Conservation (phyloP, 2,329 filamentous ascomycete species). For the Phoma herbarum region DNA sequence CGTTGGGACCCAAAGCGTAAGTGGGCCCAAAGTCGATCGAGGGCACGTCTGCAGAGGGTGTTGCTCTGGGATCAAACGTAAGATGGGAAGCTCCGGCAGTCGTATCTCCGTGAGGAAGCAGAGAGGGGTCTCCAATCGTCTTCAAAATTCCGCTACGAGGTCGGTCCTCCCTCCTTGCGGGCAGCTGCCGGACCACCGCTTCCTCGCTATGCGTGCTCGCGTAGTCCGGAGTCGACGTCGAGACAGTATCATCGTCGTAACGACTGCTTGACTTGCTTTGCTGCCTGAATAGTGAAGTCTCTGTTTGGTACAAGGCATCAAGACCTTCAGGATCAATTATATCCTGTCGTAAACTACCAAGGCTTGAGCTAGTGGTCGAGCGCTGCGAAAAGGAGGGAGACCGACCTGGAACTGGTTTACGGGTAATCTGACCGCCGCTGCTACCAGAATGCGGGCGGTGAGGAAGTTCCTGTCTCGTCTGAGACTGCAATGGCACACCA, state of each 20-base stretch:
- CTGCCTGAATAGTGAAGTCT: constrained; percentile 40
- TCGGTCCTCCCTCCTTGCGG: constrained; percentile 67
- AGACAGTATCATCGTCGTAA: constrained; percentile 70
- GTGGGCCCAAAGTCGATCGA: constrained; percentile 88
- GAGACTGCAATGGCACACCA: constrained; percentile 36
- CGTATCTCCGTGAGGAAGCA: constrained; percentile 51
- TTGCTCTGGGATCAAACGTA: constrained; percentile 8
- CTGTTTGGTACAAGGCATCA: constrained; percentile 48
- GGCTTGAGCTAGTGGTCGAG: constrained; percentile 54
- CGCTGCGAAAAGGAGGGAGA: constrained; percentile 49
- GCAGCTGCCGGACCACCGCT: constrained; percentile 49
- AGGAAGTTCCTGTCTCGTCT: constrained; percentile 35
- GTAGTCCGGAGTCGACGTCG: constrained; percentile 78
- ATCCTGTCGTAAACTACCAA: constrained; percentile 54
- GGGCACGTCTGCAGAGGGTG: constrained; percentile 66
- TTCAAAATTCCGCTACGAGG: constrained; percentile 82
- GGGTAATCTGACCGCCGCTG: constrained; percentile 39
- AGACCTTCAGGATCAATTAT: constrained; percentile 58
- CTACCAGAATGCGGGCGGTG: constrained; percentile 39
- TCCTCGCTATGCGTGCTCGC: constrained; percentile 67
- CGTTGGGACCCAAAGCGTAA: constrained; percentile 69
- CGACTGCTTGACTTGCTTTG: constrained; percentile 59
- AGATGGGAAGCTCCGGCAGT: constrained; percentile 10
- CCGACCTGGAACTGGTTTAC: constrained; percentile 55
- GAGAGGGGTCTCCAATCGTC: constrained; percentile 70